Percentiles rank a stretch among this genome's conserved stretches.
Evolutionary conservation across 345 rosid genomes (phyloP).

Genomic region (Syzygium aqueum): DNA sequence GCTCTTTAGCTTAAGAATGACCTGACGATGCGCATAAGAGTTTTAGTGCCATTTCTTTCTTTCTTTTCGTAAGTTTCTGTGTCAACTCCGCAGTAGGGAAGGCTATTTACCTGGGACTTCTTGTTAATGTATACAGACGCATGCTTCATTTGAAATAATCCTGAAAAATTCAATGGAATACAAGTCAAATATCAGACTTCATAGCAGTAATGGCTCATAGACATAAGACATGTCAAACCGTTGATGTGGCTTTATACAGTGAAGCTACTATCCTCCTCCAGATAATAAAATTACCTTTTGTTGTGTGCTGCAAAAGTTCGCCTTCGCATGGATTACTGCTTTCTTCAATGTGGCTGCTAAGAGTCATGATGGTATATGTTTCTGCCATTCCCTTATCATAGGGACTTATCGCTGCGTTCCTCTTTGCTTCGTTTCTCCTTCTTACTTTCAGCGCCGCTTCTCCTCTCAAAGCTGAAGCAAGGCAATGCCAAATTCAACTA

Average conservation of each 20-base stretch:
- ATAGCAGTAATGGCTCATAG: not conserved
- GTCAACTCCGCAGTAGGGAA: not conserved
- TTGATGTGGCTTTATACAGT: not conserved
- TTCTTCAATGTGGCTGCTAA: conserved; percentile 28
- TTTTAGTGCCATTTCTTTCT: not conserved
- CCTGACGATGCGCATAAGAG: conserved; percentile 21
- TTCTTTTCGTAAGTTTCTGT: not conserved
- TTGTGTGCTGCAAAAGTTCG: conserved; percentile 59
- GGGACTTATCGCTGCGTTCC: conserved; percentile 80
- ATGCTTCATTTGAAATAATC: conserved; percentile 50
- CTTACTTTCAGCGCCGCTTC: conserved; percentile 76
- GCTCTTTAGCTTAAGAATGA: conserved; percentile 67
- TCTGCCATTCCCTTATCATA: conserved; percentile 49
- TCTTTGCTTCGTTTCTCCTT: conserved; percentile 79
- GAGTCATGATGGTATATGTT: conserved; percentile 25
- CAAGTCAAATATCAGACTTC: not conserved
- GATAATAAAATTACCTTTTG: conserved; percentile 38
- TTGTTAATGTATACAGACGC: conserved; percentile 59
- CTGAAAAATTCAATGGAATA: conserved; percentile 26
- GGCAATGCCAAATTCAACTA: not conserved
- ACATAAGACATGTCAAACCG: not conserved
- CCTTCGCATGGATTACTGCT: conserved; percentile 44
- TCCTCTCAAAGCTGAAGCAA: conserved; percentile 69
- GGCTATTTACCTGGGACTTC: conserved; percentile 54
- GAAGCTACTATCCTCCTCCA: not conserved